phyloP scores from a whole-genome alignment of 306 rosid genomes.

The Mucuna pruriens region DNA sequence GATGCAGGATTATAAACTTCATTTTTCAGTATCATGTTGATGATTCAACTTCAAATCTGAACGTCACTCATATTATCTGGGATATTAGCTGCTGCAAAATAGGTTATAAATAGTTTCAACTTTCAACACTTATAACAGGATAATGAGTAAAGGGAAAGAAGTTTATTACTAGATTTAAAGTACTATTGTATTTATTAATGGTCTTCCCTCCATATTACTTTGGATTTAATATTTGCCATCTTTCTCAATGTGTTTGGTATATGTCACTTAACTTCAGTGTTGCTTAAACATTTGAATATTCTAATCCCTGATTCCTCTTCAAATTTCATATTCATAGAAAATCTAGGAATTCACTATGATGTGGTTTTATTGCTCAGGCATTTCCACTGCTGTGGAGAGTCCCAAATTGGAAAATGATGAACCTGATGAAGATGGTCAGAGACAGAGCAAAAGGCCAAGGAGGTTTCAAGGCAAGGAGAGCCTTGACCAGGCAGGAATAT shows the following conservation, averaged over 20 bases:
- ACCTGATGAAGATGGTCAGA: slow-evolving; percentile 63
- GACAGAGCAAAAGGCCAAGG: slow-evolving; percentile 67
- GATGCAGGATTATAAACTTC: background rate
- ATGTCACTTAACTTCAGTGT: background rate
- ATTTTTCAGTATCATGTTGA: background rate
- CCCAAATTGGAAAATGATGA: slow-evolving; percentile 64
- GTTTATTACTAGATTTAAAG: background rate
- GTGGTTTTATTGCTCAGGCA: slow-evolving; percentile 50
- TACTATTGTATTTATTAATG: background rate
- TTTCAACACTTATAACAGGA: background rate
- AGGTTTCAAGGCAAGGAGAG: slow-evolving; percentile 60
- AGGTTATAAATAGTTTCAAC: background rate
- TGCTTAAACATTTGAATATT: background rate
- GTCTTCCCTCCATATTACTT: background rate
- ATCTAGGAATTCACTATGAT: slow-evolving; percentile 14
- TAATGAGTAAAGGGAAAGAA: background rate
- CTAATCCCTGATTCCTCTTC: slow-evolving; percentile 2
- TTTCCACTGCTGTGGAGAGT: slow-evolving; percentile 50
- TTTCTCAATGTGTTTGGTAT: background rate
- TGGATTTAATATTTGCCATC: background rate
- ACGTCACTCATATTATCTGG: background rate
- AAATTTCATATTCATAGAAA: background rate
- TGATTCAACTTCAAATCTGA: background rate
- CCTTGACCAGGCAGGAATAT: slow-evolving; percentile 60
- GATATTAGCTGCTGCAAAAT: background rate